These are phyloP conservation scores for Ashbya aceris DNA, from an alignment of 1,139 yeast genomes.

Conservation along the genomic window DNA sequence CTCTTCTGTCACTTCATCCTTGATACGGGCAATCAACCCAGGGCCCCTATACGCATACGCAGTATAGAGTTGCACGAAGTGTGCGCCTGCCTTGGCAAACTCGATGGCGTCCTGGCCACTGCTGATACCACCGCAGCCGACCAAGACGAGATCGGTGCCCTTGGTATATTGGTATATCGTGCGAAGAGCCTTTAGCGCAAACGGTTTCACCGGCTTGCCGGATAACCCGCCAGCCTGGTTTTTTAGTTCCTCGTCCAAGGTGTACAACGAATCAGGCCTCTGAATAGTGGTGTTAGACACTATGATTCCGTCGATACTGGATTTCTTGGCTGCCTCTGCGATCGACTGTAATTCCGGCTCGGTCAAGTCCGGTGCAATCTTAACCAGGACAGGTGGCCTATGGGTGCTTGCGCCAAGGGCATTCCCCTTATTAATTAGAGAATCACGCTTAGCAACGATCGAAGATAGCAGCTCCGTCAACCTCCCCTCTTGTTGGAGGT, in stretches of 20 bases:
- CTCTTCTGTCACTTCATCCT: conserved; percentile 63
- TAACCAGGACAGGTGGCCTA: conserved; percentile 71
- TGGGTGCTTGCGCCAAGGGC: conserved; percentile 26
- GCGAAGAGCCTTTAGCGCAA: conserved; percentile 60
- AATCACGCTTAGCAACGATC: conserved; percentile 54
- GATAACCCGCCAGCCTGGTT: conserved; percentile 80
- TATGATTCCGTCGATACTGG: conserved; percentile 84
- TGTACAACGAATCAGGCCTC: conserved; percentile 53
- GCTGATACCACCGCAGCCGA: conserved; percentile 93
- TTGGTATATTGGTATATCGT: conserved; percentile 68
- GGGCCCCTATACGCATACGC: conserved; percentile 92
- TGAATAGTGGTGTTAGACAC: conserved; percentile 86
- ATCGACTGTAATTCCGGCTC: conserved; percentile 76
- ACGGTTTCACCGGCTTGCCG: conserved; percentile 84
- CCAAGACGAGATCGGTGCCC: conserved; percentile 54
- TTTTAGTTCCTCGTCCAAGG: conserved; percentile 37
- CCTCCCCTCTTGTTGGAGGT: conserved; percentile 69
- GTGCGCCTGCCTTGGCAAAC: conserved; percentile 89
- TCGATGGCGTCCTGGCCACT: conserved; percentile 82
- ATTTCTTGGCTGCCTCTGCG: conserved; percentile 67
- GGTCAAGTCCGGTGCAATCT: conserved; percentile 86
- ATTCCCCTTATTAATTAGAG: conserved; percentile 33
- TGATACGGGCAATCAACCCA: conserved; percentile 68
- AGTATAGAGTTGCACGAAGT: conserved; percentile 76
- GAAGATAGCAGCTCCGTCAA: conserved; percentile 55